Conservation (phyloP, 2,329 filamentous ascomycete genomes). For the Cercospora brassicicola region DNA sequence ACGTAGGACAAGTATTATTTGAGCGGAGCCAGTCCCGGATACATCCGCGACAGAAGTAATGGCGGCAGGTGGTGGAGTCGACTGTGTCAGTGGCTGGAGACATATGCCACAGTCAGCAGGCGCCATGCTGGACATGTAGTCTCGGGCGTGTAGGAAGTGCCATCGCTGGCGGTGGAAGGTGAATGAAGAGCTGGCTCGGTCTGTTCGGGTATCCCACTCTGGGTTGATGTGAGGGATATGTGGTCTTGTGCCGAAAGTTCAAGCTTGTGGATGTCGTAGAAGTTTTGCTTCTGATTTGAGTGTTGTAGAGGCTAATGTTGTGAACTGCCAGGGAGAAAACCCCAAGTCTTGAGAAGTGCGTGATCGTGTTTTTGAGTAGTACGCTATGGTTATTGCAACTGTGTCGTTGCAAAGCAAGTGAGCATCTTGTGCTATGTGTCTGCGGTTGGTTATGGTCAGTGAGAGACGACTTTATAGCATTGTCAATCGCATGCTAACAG, state of each 20-base stretch:
- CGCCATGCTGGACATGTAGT: background rate
- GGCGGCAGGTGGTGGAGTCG: background rate
- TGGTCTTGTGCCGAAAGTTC: background rate
- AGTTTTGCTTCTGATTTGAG: background rate
- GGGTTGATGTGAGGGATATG: background rate
- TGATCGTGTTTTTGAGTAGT: no score
- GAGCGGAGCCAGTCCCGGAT: background rate
- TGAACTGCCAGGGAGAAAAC: no score
- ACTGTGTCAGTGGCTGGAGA: background rate
- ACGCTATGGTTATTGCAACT: no score
- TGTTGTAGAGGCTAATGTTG: no score
- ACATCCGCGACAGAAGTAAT: background rate
- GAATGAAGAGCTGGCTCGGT: no score
- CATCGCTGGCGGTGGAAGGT: background rate
- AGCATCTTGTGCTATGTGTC: no score
- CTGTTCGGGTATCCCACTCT: background rate
- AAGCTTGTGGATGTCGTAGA: background rate
- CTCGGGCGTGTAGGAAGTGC: background rate
- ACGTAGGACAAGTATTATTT: background rate
- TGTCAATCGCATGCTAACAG: no score
- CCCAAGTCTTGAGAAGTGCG: no score
- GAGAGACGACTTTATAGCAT: no score
- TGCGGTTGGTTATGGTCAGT: no score
- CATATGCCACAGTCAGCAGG: background rate
- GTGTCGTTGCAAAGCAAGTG: no score